phyloP scores from a whole-genome alignment of 1,284 basidiomycete species.

The Takashimella tepidaria region DNA sequence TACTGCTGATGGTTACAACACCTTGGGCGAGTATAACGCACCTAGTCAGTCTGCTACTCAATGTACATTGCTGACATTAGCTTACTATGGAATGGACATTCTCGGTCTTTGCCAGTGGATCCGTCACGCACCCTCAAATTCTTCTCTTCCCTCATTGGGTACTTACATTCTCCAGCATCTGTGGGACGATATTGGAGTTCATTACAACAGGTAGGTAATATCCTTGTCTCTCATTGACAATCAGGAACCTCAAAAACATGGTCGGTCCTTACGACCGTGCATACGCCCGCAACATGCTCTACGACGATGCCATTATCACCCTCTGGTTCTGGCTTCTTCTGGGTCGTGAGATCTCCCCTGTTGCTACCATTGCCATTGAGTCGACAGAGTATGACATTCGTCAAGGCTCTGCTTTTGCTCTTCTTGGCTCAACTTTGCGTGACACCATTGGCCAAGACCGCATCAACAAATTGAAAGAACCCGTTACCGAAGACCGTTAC shows the following conservation, averaged over 20 bases:
- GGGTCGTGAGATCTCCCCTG: constrained; percentile 10
- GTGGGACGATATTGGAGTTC: constrained; percentile 16
- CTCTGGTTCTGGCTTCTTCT: constrained; percentile 17
- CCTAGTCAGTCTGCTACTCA: constrained; percentile 9
- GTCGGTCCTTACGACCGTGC: constrained; percentile 18
- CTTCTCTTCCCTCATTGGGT: constrained; percentile 7
- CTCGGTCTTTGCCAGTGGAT: constrained; percentile 12
- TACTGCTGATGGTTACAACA: constrained; percentile 14
- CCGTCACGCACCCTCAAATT: constrained; percentile 9
- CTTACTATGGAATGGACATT: constrained; percentile 15
- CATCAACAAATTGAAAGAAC: constrained; percentile 3
- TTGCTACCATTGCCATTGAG: constrained; percentile 10
- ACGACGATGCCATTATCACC: constrained; percentile 14
- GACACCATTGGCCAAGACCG: constrained; percentile 6
- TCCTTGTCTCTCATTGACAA: not conserved
- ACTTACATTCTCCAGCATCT: constrained; percentile 12
- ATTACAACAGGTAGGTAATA: constrained; percentile 14
- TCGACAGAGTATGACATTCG: constrained; percentile 14
- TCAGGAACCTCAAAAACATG: constrained; percentile 16
- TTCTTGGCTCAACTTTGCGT: constrained; percentile 13
- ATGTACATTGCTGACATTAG: not conserved
- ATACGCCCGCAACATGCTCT: constrained; percentile 17
- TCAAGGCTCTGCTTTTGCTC: constrained; percentile 14
- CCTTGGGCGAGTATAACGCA: constrained; percentile 17
- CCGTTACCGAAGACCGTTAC: constrained; percentile 3